A percentile compares a stretch with the other conserved stretches of the same genome.
These are phyloP conservation scores for Rutstroemia sp. DNA, from an alignment of 2,329 filamentous ascomycete genomes.

Conservation along the genomic window DNA sequence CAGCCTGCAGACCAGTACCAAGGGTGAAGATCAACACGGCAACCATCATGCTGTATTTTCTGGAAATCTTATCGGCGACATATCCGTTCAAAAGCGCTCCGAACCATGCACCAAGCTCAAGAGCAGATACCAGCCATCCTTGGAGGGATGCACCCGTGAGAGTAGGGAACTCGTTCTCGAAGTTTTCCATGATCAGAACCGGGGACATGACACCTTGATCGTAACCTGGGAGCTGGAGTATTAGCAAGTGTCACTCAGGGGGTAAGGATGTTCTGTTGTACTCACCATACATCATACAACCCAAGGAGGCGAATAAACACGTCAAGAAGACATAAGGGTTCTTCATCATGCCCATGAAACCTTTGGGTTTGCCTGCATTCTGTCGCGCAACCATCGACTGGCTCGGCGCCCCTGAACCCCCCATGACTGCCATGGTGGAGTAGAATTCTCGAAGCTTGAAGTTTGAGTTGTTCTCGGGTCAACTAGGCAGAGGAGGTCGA, in stretches of 20 bases:
- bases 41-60: slow-evolving; percentile 44
- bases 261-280: background rate
- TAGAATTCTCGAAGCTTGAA: background rate
- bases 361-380: slow-evolving; percentile 33
- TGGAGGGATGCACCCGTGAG: slow-evolving; percentile 28
- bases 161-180: slow-evolving; percentile 30
- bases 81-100: slow-evolving; percentile 16
- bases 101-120: slow-evolving; percentile 32
- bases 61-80: slow-evolving; percentile 42
- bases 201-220: slow-evolving; percentile 32
- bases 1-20: slow-evolving; percentile 40
- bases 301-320: slow-evolving; percentile 27
- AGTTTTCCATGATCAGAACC: slow-evolving; percentile 33
- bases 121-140: slow-evolving; percentile 29
- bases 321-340: slow-evolving; percentile 36
- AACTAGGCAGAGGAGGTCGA: background rate
- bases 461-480: background rate
- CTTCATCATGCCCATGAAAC: slow-evolving; percentile 33
- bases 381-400: slow-evolving; percentile 33
- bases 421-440: slow-evolving; percentile 1
- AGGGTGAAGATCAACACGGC: slow-evolving; percentile 42
- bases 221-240: slow-evolving; percentile 14
- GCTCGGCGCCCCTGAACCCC: background rate
- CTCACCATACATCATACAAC: slow-evolving; percentile 26
- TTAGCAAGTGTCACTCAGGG: background rate